Percentiles rank a stretch among this genome's conserved stretches.
Conservation (phyloP, 495 filamentous ascomycete genomes). For the Xylaria longipes region DNA sequence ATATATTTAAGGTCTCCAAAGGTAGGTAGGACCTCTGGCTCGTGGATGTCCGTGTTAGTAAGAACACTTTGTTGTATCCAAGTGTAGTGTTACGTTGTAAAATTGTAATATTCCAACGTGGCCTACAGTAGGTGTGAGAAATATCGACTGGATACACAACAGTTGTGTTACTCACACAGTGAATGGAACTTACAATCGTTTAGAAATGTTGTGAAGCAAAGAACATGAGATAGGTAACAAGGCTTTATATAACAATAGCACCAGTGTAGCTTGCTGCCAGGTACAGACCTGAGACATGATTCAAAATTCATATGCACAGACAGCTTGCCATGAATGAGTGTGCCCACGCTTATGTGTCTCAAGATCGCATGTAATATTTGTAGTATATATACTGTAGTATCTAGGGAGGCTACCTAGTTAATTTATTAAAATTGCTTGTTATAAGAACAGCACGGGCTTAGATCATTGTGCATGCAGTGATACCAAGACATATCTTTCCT, state of each 20-base stretch:
- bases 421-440: not conserved
- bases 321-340: not conserved
- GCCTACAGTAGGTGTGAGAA: not conserved
- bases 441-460: not conserved
- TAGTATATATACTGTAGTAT: too few species aligned
- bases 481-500: not conserved
- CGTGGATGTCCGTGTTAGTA: not conserved
- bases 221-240: not conserved
- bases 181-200: not conserved
- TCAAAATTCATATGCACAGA: not conserved
- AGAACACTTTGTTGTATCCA: not conserved
- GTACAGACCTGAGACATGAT: not conserved
- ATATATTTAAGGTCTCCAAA: not conserved
- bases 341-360: not conserved
- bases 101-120: not conserved
- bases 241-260: not conserved
- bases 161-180: not conserved
- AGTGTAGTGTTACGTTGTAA: not conserved
- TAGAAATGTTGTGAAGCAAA: not conserved
- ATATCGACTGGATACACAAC: not conserved
- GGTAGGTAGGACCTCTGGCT: not conserved
- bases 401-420: not conserved
- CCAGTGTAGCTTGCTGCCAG: not conserved
- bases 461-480: not conserved
- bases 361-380: not conserved